phyloP scores from a whole-genome alignment of 148 eudicot species.

The Heliamphora exappendiculata region DNA sequence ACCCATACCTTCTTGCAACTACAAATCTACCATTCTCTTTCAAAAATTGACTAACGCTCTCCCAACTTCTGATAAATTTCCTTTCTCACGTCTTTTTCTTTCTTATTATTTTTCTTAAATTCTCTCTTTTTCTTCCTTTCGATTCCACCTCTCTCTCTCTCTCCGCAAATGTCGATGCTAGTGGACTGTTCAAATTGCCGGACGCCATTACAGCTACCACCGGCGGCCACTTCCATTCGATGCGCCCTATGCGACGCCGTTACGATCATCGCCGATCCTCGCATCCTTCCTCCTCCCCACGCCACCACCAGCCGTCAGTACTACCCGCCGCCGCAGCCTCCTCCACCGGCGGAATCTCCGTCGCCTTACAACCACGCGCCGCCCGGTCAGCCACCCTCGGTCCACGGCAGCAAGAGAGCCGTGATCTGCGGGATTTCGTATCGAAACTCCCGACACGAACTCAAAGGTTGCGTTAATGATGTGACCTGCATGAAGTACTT shows the following conservation, averaged over 20 bases:
- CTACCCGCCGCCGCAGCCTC: background rate
- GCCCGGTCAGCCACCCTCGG: constrained; percentile 22
- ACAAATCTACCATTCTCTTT: too few relatives aligned
- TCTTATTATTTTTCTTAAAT: too few relatives aligned
- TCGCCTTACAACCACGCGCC: constrained; percentile 22
- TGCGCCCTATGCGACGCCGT: constrained; percentile 37
- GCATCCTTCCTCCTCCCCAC: background rate
- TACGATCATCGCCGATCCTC: constrained; percentile 24
- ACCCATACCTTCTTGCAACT: too few relatives aligned
- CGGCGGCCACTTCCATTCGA: constrained; percentile 24
- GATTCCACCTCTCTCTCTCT: constrained; percentile 4
- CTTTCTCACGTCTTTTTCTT: too few relatives aligned
- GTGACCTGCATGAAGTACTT: constrained; percentile 33
- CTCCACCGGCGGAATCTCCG: constrained; percentile 10
- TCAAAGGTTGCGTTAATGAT: constrained; percentile 43
- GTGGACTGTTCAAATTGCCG: constrained; percentile 38
- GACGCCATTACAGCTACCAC: constrained; percentile 30
- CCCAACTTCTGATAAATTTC: too few relatives aligned
- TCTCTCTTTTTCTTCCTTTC: background rate
- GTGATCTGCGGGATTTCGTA: constrained; percentile 39
- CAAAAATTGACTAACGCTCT: too few relatives aligned
- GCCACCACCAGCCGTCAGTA: background rate
- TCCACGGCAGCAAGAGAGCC: constrained; percentile 29
- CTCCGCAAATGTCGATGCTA: constrained; percentile 28
- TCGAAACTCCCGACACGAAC: constrained; percentile 20